phyloP scores from a whole-genome alignment of 495 filamentous ascomycete genomes.

The Aspergillus heteromorphus region DNA sequence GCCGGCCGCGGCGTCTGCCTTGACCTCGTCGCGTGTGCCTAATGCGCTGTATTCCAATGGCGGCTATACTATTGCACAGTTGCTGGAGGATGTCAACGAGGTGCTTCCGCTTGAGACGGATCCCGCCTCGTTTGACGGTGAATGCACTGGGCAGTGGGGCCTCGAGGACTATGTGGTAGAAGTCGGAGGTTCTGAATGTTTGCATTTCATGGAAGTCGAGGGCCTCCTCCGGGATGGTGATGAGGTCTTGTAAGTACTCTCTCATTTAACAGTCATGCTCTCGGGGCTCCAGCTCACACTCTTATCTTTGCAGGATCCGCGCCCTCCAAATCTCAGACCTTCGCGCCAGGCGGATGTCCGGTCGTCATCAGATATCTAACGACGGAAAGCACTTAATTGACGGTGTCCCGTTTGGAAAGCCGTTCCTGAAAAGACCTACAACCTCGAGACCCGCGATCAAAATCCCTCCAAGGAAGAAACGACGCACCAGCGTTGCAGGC shows the following conservation, averaged over 20 bases:
- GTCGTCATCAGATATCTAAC: conserved; percentile 74
- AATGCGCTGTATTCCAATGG: conserved; percentile 47
- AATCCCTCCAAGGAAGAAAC: conserved; percentile 74
- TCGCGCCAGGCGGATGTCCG: conserved; percentile 65
- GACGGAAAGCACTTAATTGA: conserved; percentile 84
- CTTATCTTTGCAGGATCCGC: conserved; percentile 57
- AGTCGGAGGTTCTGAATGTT: conserved; percentile 74
- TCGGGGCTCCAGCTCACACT: neutral
- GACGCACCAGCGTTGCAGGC: conserved; percentile 42
- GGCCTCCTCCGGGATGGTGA: conserved; percentile 76
- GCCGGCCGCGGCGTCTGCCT: conserved; percentile 27
- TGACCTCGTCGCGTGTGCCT: conserved; percentile 34
- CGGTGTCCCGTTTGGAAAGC: conserved; percentile 81
- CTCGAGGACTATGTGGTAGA: conserved; percentile 91
- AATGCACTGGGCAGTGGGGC: conserved; percentile 62
- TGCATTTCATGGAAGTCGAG: conserved; percentile 76
- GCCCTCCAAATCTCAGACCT: conserved; percentile 72
- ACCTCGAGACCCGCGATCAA: conserved; percentile 57
- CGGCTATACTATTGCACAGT: conserved; percentile 66
- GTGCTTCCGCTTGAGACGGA: conserved; percentile 77
- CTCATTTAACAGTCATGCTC: neutral
- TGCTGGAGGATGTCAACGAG: conserved; percentile 79
- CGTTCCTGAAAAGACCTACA: conserved; percentile 52
- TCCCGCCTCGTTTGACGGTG: conserved; percentile 29
- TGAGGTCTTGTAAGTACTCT: conserved; percentile 69